phyloP scores from a whole-genome alignment of 169 alveolate genomes.

The Cryptosporidium sp. region DNA sequence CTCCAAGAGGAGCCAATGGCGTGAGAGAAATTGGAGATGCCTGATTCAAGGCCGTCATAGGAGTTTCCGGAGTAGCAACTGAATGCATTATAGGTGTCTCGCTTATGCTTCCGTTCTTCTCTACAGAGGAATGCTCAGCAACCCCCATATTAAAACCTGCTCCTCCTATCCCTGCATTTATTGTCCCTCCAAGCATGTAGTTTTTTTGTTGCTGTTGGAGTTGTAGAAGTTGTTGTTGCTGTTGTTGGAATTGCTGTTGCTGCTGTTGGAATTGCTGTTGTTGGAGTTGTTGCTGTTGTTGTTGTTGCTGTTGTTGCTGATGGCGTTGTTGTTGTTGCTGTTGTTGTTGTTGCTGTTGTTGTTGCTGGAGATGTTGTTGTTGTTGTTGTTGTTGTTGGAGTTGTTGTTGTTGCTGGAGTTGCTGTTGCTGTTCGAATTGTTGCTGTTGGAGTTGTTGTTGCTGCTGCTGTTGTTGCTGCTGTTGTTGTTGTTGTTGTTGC shows the following conservation, averaged over 20 bases:
- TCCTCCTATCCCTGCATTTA: background rate
- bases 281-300: background rate
- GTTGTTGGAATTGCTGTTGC: conserved; percentile 13
- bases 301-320: background rate
- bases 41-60: conserved; percentile 8
- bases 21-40: background rate
- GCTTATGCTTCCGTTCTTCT: background rate
- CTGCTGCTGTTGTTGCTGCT: background rate
- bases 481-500: too few species aligned
- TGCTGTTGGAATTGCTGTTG: too few species aligned
- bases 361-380: background rate
- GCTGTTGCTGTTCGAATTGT: background rate
- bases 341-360: too few species aligned
- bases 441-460: background rate
- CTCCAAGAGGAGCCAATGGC: background rate
- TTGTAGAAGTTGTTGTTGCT: background rate
- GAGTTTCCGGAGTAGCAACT: conserved; percentile 11
- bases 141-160: background rate
- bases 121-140: background rate
- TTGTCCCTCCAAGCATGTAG: background rate
- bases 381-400: background rate
- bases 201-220: background rate
- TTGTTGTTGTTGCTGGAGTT: background rate
- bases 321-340: too few species aligned
- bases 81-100: conserved; percentile 9